These are phyloP conservation scores for Colletotrichum truncatum DNA, from an alignment of 2,329 filamentous ascomycete species.

Conservation along the genomic window DNA sequence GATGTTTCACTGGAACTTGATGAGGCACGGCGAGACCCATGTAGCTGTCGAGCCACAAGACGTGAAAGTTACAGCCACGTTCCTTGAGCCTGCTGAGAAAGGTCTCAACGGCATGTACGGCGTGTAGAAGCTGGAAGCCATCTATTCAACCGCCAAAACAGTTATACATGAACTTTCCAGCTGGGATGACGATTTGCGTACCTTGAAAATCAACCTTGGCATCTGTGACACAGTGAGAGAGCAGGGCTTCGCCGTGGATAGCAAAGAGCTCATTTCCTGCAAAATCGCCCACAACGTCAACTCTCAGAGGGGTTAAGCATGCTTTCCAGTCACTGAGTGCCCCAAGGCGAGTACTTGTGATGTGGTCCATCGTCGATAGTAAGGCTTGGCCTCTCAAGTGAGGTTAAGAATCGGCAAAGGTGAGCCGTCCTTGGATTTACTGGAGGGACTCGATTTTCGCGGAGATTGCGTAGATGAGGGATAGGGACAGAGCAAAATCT, in stretches of 20 bases:
- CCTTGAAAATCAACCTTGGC: slow-evolving; percentile 69
- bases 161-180: not conserved
- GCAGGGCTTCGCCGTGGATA: slow-evolving; percentile 78
- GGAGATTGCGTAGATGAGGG: no score
- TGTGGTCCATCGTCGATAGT: no score
- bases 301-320: slow-evolving; percentile 38
- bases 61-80: slow-evolving; percentile 75
- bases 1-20: slow-evolving; percentile 36
- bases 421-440: no score
- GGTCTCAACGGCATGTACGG: slow-evolving; percentile 73
- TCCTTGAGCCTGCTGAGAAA: slow-evolving; percentile 69
- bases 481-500: no score
- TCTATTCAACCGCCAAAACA: slow-evolving; percentile 39
- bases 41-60: slow-evolving; percentile 73
- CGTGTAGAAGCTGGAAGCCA: slow-evolving; percentile 78
- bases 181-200: slow-evolving; percentile 39
- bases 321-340: not conserved
- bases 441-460: no score
- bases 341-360: no score
- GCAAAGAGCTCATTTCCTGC: slow-evolving; percentile 78
- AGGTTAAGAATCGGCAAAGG: no score
- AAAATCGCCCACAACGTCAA: slow-evolving; percentile 80
- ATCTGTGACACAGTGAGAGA: slow-evolving; percentile 71
- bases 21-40: slow-evolving; percentile 64
- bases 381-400: no score